These are phyloP conservation scores for Hyphodiscus hymeniophilus DNA, from an alignment of 495 filamentous ascomycete species.

Conservation along the genomic window DNA sequence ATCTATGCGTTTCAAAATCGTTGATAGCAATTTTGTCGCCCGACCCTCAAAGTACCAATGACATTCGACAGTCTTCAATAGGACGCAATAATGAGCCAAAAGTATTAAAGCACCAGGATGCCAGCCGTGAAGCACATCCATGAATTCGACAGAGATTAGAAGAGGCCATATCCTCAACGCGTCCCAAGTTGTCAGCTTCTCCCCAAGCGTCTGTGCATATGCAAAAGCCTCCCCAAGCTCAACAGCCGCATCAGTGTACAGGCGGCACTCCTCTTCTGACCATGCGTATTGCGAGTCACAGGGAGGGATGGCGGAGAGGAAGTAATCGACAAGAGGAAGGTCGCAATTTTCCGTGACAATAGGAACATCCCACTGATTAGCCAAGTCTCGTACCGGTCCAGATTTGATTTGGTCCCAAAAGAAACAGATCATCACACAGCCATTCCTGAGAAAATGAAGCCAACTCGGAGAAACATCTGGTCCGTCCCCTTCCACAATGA, in stretches of 20 bases:
- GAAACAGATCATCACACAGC: slow-evolving; percentile 12
- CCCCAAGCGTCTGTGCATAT: background rate
- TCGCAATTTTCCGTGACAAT: background rate
- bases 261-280: background rate
- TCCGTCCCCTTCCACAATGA: background rate
- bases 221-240: slow-evolving; percentile 6
- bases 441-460: slow-evolving; percentile 10
- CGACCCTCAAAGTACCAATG: slow-evolving; percentile 6
- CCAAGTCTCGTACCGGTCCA: slow-evolving; percentile 4
- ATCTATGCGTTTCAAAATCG: background rate
- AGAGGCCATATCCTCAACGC: slow-evolving; percentile 13
- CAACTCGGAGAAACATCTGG: slow-evolving; percentile 3
- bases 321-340: background rate
- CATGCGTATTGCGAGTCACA: background rate
- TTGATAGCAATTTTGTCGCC: background rate
- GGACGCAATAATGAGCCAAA: slow-evolving; percentile 12
- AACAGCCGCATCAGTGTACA: slow-evolving; percentile 7
- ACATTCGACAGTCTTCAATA: slow-evolving; percentile 9
- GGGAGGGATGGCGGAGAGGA: slow-evolving; percentile 1
- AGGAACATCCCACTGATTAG: slow-evolving; percentile 6
- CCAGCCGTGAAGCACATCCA: slow-evolving; percentile 3
- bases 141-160: background rate
- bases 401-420: slow-evolving; percentile 1
- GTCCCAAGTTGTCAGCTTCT: slow-evolving; percentile 3
- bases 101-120: slow-evolving; percentile 13